A percentile compares a stretch with the other conserved stretches of the same genome.
These are phyloP conservation scores for Pezicula neosporulosa DNA, from an alignment of 2,329 filamentous ascomycete species.

Conservation along the genomic window DNA sequence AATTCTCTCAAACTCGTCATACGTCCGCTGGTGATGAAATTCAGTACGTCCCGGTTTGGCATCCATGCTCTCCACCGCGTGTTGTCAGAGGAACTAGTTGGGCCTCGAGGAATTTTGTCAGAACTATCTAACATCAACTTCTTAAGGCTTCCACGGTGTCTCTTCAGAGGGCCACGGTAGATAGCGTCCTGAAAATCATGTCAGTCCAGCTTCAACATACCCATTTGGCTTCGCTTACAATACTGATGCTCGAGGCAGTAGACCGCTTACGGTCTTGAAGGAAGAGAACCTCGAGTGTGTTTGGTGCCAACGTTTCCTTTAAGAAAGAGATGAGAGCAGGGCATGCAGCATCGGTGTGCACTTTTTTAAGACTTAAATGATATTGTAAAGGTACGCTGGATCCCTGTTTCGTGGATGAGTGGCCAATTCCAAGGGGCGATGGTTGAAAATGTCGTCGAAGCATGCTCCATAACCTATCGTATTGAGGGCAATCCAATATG, in stretches of 20 bases:
- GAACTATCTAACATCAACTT: conserved; percentile 74
- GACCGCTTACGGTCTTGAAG: conserved; percentile 60
- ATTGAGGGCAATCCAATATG: conserved; percentile 67
- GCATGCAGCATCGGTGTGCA: conserved; percentile 73
- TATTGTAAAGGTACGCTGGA: conserved; percentile 44
- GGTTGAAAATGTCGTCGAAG: conserved; percentile 61
- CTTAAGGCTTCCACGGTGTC: conserved; percentile 67
- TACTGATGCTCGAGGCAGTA: conserved; percentile 52
- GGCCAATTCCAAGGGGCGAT: conserved; percentile 17
- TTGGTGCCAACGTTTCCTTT: conserved; percentile 73
- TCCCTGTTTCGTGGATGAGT: conserved; percentile 23
- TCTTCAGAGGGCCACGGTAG: conserved; percentile 64
- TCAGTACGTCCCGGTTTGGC: conserved; percentile 63
- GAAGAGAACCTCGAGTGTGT: conserved; percentile 76
- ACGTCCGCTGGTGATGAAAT: conserved; percentile 72
- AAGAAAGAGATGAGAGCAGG: conserved; percentile 68
- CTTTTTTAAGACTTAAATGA: conserved; percentile 64
- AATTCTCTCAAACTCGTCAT: conserved; percentile 72
- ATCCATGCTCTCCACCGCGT: conserved; percentile 67
- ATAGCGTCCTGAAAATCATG: conserved; percentile 49
- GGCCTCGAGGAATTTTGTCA: conserved; percentile 42
- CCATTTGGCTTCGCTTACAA: conserved; percentile 32
- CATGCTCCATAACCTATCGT: conserved; percentile 73
- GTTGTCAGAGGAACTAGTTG: conserved; percentile 31
- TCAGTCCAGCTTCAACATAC: conserved; percentile 2